Evolutionary conservation across 2,329 filamentous ascomycete species (phyloP).

Genomic region (Fusarium sp.): DNA sequence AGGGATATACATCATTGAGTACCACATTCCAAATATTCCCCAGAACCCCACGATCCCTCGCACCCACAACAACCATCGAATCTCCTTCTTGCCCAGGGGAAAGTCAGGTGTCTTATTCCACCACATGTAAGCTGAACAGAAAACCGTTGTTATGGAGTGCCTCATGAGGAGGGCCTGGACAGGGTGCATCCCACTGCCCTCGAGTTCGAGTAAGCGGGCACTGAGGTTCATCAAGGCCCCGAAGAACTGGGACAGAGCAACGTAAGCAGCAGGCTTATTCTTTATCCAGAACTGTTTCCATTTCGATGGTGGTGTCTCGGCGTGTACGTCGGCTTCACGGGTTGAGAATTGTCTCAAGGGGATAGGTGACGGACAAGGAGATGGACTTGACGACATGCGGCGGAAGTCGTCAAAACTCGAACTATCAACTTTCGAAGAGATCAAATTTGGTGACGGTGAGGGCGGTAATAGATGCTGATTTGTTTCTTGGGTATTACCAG

Average conservation of each 20-base stretch:
- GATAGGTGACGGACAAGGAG: slow-evolving; percentile 41
- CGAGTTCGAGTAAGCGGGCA: slow-evolving; percentile 78
- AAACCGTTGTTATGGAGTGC: slow-evolving; percentile 77
- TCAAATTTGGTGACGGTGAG: slow-evolving; percentile 20
- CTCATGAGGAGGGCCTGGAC: slow-evolving; percentile 86
- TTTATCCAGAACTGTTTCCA: slow-evolving; percentile 62
- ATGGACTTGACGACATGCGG: slow-evolving; percentile 40
- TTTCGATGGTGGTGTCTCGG: slow-evolving; percentile 39
- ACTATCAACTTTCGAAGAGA: slow-evolving; percentile 25
- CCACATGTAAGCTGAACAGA: slow-evolving; percentile 79
- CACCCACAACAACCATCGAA: slow-evolving; percentile 74
- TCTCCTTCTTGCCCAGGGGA: slow-evolving; percentile 73
- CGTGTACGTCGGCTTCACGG: slow-evolving; percentile 3
- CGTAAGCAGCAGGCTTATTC: slow-evolving; percentile 79
- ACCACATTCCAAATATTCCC: slow-evolving; percentile 82
- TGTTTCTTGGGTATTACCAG: slow-evolving; percentile 21
- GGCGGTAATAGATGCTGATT: slow-evolving; percentile 28
- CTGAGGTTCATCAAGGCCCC: slow-evolving; percentile 87
- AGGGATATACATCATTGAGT: slow-evolving; percentile 76
- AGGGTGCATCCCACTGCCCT: slow-evolving; percentile 79
- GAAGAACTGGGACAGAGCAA: slow-evolving; percentile 82
- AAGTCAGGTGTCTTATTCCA: slow-evolving; percentile 73
- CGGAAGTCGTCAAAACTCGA: slow-evolving; percentile 39
- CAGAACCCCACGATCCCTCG: slow-evolving; percentile 79
- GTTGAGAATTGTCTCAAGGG: slow-evolving; percentile 29